Evolutionary conservation across 257 asterid species (phyloP).

Genomic region (Nicotiana tabacum): DNA sequence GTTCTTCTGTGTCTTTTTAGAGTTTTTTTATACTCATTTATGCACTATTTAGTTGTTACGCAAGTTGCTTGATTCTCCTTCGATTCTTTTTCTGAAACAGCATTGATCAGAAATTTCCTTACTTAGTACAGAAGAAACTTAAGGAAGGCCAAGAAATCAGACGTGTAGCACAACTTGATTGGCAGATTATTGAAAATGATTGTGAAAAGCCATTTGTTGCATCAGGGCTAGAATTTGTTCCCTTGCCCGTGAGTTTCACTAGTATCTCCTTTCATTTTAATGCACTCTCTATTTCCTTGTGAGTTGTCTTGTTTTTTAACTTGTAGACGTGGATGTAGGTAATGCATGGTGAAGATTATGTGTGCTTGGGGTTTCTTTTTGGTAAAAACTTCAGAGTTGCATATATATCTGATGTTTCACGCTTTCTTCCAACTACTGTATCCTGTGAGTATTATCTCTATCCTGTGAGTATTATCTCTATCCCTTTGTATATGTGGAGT

Average conservation of each 20-base stretch:
- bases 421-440: conserved; percentile 78
- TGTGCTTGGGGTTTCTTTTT: conserved; percentile 83
- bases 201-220: conserved; percentile 65
- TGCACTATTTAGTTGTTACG: background rate
- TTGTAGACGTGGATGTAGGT: conserved; percentile 46
- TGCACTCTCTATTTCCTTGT: conserved; percentile 15
- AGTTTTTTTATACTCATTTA: background rate
- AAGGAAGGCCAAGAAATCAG: conserved; percentile 90
- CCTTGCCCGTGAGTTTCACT: conserved; percentile 68
- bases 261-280: conserved; percentile 15
- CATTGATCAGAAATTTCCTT: conserved; percentile 77
- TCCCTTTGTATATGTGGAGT: background rate
- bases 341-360: conserved; percentile 98
- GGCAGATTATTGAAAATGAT: conserved; percentile 74
- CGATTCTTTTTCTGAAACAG: conserved; percentile 40
- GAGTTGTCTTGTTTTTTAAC: conserved; percentile 14
- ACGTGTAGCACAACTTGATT: conserved; percentile 93
- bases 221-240: conserved; percentile 80
- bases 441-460: conserved; percentile 46
- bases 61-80: background rate
- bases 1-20: background rate
- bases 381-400: conserved; percentile 78
- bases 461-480: conserved; percentile 44
- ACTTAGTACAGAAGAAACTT: conserved; percentile 69
- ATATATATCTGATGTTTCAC: conserved; percentile 84